Conservation (phyloP, 768 basidiomycete species). For the Podaxis sp. region DNA sequence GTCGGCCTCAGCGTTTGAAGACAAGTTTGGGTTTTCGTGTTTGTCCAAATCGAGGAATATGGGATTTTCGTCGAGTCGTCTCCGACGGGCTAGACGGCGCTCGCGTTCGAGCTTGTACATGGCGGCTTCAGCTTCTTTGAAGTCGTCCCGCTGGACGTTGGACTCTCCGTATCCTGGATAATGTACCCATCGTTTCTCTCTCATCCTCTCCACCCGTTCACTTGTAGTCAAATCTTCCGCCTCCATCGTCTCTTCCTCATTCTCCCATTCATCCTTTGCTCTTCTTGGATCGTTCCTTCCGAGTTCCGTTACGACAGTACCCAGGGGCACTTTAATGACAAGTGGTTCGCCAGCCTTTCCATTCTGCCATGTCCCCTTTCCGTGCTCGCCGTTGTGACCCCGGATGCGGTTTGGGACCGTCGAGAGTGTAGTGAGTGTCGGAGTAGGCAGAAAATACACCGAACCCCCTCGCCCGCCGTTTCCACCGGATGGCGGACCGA, state of each 20-base stretch:
- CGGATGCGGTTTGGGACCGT: constrained; percentile 66
- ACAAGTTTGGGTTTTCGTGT: constrained; percentile 37
- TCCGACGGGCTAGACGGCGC: constrained; percentile 44
- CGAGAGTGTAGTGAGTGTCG: constrained; percentile 75
- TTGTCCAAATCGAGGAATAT: constrained; percentile 65
- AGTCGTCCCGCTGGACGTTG: constrained; percentile 62
- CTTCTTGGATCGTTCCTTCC: constrained; percentile 63
- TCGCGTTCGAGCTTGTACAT: constrained; percentile 63
- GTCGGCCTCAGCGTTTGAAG: constrained; percentile 17
- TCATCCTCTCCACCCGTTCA: constrained; percentile 56
- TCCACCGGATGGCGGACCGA: constrained; percentile 91
- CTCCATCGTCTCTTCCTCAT: constrained; percentile 58
- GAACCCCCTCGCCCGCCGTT: constrained; percentile 89
- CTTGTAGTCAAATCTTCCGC: constrained; percentile 36
- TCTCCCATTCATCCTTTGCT: constrained; percentile 68
- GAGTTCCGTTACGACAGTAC: constrained; percentile 85
- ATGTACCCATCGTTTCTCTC: constrained; percentile 74
- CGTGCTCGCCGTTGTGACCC: constrained; percentile 66
- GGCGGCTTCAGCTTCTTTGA: constrained; percentile 67
- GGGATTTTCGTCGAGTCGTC: constrained; percentile 38
- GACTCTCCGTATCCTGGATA: constrained; percentile 66
- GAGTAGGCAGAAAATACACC: constrained; percentile 80
- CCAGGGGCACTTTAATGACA: constrained; percentile 81
- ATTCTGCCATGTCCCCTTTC: constrained; percentile 85
- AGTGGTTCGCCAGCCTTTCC: constrained; percentile 73